Evolutionary conservation across 805 yeast species (phyloP), one percentile per base, ranked within the genome.

Genomic region (Candida coleopterorum): DNA sequence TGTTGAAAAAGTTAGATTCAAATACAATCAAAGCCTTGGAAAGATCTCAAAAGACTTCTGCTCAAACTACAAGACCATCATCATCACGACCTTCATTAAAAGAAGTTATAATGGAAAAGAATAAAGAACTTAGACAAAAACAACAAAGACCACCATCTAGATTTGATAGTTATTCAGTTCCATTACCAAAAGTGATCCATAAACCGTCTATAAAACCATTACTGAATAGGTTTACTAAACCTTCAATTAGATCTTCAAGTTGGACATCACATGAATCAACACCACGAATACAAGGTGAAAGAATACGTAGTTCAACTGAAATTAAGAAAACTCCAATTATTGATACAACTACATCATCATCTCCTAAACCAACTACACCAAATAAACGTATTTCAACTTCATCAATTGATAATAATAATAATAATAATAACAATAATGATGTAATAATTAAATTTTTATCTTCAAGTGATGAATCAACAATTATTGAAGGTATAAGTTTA

Each of bases 11-110:
- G 25, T 45, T 75, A 18, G 83, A 77, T 35, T 36, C 61, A 0
- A 68, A 60, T 38, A 67, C 71, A 1, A 67, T 68, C 32, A 80
- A 72, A 46, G 85, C 85, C 0, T 57, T 85, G 11, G 88, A 81
- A 39, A 68, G 77, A 48, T 62, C 78, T 0, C 34, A 74, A 67
- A 33, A 22, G 14, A 10, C 12, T 29, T 17, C 32, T 24, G 21
- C 28, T 17, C 15, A 30, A 22, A 17, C 41, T 8, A 24, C 39
- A 7, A 51, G 43, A 16, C 64, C 52, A 29, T 32, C 55, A 4
- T 26, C 37, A 26, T 25, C 36, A 7, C 59, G 74, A 32, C 71
- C 72, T 3, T 74, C 84, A 1, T 54, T 75, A 29, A 66, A 63
- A 40, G 79, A 72, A 18, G 49, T 70, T 18, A 71, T 72, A 3